phyloP scores from a whole-genome alignment of 176 grass and related monocot genomes.

The bread wheat (Triticum aestivum) region IWGSC_CS_RefSeq_v2.1 NC_057807.1:462527896-462528395 shows the following conservation, averaged over 20 bases:
- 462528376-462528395: conserved; percentile 10
- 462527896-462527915: background rate
- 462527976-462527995: conserved; percentile 69
- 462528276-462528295: conserved; percentile 51
- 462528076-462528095: conserved; percentile 48
- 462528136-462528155: conserved; percentile 30
- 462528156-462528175: conserved; percentile 78
- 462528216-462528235: conserved; percentile 96
- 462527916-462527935: conserved; percentile 33
- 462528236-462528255: conserved; percentile 68
- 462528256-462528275: conserved; percentile 69
- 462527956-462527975: conserved; percentile 68
- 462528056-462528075: conserved; percentile 78
- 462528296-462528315: conserved; percentile 18
- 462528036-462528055: conserved; percentile 89
- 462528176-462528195: conserved; percentile 81
- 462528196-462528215: conserved; percentile 88
- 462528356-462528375: conserved; percentile 15
- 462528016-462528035: conserved; percentile 68
- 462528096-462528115: background rate
- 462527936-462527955: conserved; percentile 82
- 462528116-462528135: conserved; percentile 19
- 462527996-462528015: conserved; percentile 95
- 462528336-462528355: conserved; percentile 22
- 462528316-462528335: conserved; percentile 5